Conservation (phyloP, 164 flowering plant species). For the Vitis vinifera region ASM3070453v1 NC_081816.1:9373001-9373500, state of each 20-base stretch:
- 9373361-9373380: neutral
- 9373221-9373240: slow-evolving; percentile 62
- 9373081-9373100: slow-evolving; percentile 28
- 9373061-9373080: slow-evolving; percentile 39
- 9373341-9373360: neutral
- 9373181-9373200: slow-evolving; percentile 25
- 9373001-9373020: slow-evolving; percentile 52
- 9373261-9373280: slow-evolving; percentile 90
- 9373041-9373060: slow-evolving; percentile 23
- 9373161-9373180: slow-evolving; percentile 23
- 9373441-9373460: slow-evolving; percentile 94
- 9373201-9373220: slow-evolving; percentile 36
- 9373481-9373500: slow-evolving; percentile 37
- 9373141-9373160: slow-evolving; percentile 20
- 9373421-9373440: slow-evolving; percentile 56
- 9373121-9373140: slow-evolving; percentile 17
- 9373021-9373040: slow-evolving; percentile 54
- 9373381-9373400: neutral
- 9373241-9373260: slow-evolving; percentile 94
- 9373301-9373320: slow-evolving; percentile 18
- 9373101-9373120: slow-evolving; percentile 24
- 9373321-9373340: neutral
- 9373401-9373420: neutral
- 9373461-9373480: slow-evolving; percentile 66
- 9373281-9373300: slow-evolving; percentile 76